These are phyloP conservation scores for Batrachochytrium dendrobatidis DNA, from an alignment of 371 early-diverging fungal species.

Conservation along the genomic window DNA sequence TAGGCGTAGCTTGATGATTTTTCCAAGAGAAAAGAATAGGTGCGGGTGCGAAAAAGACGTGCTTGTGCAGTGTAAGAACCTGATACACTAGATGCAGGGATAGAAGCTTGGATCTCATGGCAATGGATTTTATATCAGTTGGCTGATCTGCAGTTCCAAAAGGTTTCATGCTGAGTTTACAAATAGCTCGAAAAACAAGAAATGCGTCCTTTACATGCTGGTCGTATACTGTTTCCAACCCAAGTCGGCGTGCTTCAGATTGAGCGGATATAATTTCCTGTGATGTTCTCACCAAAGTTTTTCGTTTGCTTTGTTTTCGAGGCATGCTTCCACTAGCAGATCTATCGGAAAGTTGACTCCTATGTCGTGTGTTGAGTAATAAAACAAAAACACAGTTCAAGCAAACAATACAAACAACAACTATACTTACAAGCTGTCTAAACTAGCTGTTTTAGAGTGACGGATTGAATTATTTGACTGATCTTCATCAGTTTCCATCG, in stretches of 20 bases:
- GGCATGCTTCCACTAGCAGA: no score
- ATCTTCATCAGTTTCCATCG: no score
- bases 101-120: conserved; percentile 50
- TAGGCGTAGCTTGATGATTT: not conserved
- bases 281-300: conserved; percentile 1
- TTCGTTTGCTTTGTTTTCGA: not conserved
- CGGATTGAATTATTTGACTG: no score
- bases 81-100: conserved; percentile 50
- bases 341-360: no score
- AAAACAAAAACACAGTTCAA: no score
- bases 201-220: conserved; percentile 69
- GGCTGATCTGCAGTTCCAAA: conserved; percentile 41
- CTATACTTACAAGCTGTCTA: no score
- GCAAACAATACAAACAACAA: no score
- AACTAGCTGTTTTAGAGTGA: no score
- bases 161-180: conserved; percentile 81
- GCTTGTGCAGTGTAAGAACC: conserved; percentile 38
- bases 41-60: conserved; percentile 31
- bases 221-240: conserved; percentile 13
- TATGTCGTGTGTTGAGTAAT: no score
- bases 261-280: conserved; percentile 17
- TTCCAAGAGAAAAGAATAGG: conserved; percentile 26
- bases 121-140: conserved; percentile 43
- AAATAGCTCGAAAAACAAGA: conserved; percentile 83
- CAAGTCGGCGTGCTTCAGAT: conserved; percentile 1